Percentiles rank a stretch among this genome's conserved stretches.
These are phyloP conservation scores for Zelopaecilomyces penicillatus DNA, from an alignment of 2,329 filamentous ascomycete species.

Conservation along the genomic window DNA sequence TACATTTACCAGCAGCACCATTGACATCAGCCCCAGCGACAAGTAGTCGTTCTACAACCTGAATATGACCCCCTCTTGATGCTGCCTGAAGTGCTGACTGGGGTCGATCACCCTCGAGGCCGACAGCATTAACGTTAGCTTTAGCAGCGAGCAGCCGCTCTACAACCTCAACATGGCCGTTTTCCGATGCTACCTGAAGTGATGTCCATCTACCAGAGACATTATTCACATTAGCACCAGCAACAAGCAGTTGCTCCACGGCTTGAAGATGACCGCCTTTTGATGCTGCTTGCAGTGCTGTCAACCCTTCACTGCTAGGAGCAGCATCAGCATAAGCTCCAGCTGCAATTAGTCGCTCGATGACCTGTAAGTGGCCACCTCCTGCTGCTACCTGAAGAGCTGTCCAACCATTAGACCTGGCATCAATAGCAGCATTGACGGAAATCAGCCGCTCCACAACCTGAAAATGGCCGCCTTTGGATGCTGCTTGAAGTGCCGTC, in stretches of 20 bases:
- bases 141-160: background rate
- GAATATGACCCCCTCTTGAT: background rate
- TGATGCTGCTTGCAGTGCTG: background rate
- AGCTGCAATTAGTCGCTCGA: background rate
- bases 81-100: background rate
- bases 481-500: background rate
- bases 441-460: background rate
- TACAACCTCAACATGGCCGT: background rate
- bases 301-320: background rate
- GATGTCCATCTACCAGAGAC: background rate
- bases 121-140: background rate
- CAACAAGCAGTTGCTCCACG: background rate
- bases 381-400: conserved; percentile 5
- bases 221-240: background rate
- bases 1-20: too few relatives aligned
- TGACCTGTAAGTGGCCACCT: background rate
- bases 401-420: background rate
- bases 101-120: too few relatives aligned
- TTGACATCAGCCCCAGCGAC: background rate
- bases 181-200: conserved; percentile 1
- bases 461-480: background rate
- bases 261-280: background rate
- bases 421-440: background rate
- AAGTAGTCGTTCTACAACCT: background rate
- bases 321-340: background rate